A percentile compares a stretch with the other conserved stretches of the same genome.
phyloP scores from a whole-genome alignment of 768 basidiomycete genomes.

The Agrocybe pediades region DNA sequence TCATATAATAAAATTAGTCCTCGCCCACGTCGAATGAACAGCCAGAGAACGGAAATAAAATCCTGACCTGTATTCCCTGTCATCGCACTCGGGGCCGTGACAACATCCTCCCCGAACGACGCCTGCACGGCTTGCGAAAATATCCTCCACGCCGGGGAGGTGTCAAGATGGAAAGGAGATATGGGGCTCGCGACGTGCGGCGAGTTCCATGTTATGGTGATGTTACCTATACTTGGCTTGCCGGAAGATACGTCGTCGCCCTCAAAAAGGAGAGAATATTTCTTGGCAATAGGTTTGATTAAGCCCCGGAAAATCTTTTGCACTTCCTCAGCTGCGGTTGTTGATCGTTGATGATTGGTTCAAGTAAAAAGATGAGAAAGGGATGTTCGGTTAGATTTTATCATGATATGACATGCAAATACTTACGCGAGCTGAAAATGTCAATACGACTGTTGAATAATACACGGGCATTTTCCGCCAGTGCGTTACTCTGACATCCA shows the following conservation, averaged over 20 bases:
- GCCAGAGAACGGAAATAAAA: background rate
- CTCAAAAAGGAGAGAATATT: slow-evolving; percentile 24
- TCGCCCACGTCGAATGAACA: background rate
- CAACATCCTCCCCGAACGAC: slow-evolving; percentile 24
- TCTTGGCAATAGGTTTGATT: slow-evolving; percentile 25
- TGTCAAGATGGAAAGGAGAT: slow-evolving; percentile 19
- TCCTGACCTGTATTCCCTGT: slow-evolving; percentile 30
- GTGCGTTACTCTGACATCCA: slow-evolving; percentile 25
- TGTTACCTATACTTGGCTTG: slow-evolving; percentile 27
- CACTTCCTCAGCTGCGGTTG: slow-evolving; percentile 20
- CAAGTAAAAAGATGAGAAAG: background rate
- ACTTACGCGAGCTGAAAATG: slow-evolving; percentile 28
- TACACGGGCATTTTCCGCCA: slow-evolving; percentile 27
- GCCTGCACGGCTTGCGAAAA: slow-evolving; percentile 29
- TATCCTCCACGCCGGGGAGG: slow-evolving; percentile 24
- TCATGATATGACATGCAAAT: no score
- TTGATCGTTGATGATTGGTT: background rate
- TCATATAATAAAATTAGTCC: background rate
- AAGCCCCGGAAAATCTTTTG: slow-evolving; percentile 17
- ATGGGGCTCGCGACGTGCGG: slow-evolving; percentile 27
- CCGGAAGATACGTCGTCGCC: slow-evolving; percentile 17
- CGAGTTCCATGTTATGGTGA: slow-evolving; percentile 19
- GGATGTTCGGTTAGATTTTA: no score
- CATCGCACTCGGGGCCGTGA: slow-evolving; percentile 31
- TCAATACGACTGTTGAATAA: slow-evolving; percentile 30